phyloP scores from a whole-genome alignment of 495 filamentous ascomycete genomes.

The Aspergillus coremiiformis region DNA sequence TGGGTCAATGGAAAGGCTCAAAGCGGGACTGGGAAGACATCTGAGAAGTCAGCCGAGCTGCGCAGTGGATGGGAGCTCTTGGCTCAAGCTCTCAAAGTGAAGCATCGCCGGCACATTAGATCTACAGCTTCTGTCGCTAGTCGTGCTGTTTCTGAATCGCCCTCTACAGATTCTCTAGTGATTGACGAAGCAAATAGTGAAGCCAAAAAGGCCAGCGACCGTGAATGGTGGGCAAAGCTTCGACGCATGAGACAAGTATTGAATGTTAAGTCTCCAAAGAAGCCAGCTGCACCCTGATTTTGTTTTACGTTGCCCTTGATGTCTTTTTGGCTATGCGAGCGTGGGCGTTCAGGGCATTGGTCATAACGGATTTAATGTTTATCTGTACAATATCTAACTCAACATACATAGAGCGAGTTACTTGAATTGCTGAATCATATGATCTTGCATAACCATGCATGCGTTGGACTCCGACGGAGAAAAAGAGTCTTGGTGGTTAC shows the following conservation, averaged over 20 bases:
- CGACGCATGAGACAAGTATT: conserved; percentile 42
- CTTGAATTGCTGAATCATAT: neutral
- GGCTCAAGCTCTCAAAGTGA: conserved; percentile 33
- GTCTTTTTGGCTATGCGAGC: conserved; percentile 7
- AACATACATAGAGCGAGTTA: neutral
- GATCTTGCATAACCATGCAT: neutral
- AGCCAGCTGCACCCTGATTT: conserved; percentile 13
- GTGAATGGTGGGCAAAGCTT: conserved; percentile 47
- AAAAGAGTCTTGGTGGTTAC: too few species aligned
- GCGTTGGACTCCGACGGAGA: too few species aligned
- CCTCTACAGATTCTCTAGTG: conserved; percentile 12
- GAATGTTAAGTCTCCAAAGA: conserved; percentile 35
- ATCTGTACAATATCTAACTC: neutral
- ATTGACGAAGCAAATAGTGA: conserved; percentile 28
- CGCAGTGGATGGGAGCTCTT: conserved; percentile 43
- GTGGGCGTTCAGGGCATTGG: conserved; percentile 10
- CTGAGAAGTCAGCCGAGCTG: conserved; percentile 25
- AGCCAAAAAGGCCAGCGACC: conserved; percentile 37
- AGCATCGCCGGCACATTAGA: conserved; percentile 30
- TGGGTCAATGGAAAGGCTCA: conserved; percentile 63
- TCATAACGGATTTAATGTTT: neutral
- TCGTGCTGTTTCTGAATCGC: conserved; percentile 20
- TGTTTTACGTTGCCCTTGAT: conserved; percentile 8
- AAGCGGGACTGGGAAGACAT: conserved; percentile 33
- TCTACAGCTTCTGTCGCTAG: conserved; percentile 21